Evolutionary conservation across 345 rosid species (phyloP), one percentile per base, ranked within the genome.

Genomic region (Citrus medica): DNA sequence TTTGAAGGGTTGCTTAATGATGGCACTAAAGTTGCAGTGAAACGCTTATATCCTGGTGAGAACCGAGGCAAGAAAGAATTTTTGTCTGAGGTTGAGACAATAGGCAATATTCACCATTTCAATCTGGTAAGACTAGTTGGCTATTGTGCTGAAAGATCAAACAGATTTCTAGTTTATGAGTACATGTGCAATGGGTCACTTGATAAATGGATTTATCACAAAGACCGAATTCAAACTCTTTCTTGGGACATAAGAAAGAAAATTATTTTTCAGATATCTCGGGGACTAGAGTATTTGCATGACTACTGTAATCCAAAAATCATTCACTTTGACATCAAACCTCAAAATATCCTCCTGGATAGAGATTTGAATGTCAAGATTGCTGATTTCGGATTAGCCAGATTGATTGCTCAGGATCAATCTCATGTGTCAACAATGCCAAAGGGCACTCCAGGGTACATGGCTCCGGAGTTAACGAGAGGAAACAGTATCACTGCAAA

Each of bases 61-160:
- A 48, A 62, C 24, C 78, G 72, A 51, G 85, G 70, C 4, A 76
- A 72, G 17, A 76, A 53, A 40, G 70, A 67, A 30, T 79, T 83
- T 48, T 25, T 83, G 60, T 77, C 80, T 0, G 85, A 83, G 76
- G 78, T 76, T 6, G 21, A 79, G 76, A 65, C 85, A 14, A 72
- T 79, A 9, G 85, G 85, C 37, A 83, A 66, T 32, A 53, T 83
- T 7, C 85, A 83, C 67, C 80, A 79, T 68, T 14, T 83, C 4
- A 76, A 53, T 69, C 65, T 83, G 76, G 79, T 69, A 10, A 78
- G 73, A 69, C 63, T 78, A 25, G 37, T 74, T 28, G 84, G 84
- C 14, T 82, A 32, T 69, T 82, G 81, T 64, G 51, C 76, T 19
- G 67, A 82, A 56, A 82, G 51, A 69, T 69, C 79, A 14, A 67